Conservation (phyloP, 2,329 filamentous ascomycete genomes). For the Penicillium sp. region DNA sequence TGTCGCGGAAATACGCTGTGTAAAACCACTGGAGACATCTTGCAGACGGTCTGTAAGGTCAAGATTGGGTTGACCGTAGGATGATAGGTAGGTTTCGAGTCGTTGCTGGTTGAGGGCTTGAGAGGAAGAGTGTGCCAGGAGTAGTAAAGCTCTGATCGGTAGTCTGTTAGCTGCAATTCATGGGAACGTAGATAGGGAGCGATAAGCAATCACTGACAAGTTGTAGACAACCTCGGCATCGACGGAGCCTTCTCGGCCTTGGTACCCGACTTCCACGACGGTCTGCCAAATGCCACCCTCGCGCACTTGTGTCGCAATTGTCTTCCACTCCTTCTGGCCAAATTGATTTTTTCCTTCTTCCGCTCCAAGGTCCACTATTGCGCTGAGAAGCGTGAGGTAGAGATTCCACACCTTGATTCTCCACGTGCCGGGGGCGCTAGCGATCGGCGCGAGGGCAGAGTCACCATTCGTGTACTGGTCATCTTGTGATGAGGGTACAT, state of each 20-base stretch:
- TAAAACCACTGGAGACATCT: conserved; percentile 30
- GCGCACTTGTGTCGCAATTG: conserved; percentile 74
- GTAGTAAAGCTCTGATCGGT: conserved; percentile 67
- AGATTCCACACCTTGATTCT: conserved; percentile 96
- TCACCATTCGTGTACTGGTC: conserved; percentile 43
- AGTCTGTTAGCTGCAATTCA: conserved; percentile 4
- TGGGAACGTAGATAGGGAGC: background rate
- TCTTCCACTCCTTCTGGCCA: conserved; percentile 78
- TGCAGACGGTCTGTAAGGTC: conserved; percentile 62
- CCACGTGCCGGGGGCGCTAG: conserved; percentile 71
- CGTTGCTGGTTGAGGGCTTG: conserved; percentile 80
- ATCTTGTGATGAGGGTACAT: conserved; percentile 44
- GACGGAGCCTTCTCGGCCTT: conserved; percentile 80
- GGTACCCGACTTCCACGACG: conserved; percentile 79
- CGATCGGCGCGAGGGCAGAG: conserved; percentile 62
- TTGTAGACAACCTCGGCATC: conserved; percentile 81
- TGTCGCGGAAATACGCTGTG: conserved; percentile 34
- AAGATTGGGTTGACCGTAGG: conserved; percentile 66
- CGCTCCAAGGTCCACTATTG: conserved; percentile 78
- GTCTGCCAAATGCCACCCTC: conserved; percentile 94
- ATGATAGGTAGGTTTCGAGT: conserved; percentile 82
- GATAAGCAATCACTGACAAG: conserved; percentile 36
- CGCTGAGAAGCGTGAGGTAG: conserved; percentile 88
- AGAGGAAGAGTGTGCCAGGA: conserved; percentile 81
- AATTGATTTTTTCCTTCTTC: conserved; percentile 88